These are phyloP conservation scores for Stevia rebaudiana DNA, from an alignment of 140 eudicot species.

Conservation along the genomic window DNA sequence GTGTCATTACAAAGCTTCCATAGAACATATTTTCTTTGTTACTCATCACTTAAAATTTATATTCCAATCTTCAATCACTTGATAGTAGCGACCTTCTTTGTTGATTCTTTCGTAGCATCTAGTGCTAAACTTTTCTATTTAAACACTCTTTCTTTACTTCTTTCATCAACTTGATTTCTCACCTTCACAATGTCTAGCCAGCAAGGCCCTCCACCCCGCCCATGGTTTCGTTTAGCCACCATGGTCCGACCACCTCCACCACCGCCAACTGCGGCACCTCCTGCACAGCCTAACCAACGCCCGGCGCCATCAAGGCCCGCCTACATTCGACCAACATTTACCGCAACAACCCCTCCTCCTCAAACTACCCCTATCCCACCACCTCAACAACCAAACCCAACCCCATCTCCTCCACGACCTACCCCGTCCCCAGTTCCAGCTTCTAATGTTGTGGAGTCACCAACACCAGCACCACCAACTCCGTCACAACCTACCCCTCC, in stretches of 20 bases:
- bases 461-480: not conserved
- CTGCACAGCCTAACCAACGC: constrained; percentile 25
- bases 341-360: constrained; percentile 21
- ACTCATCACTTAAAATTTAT: constrained; percentile 14
- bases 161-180: constrained; percentile 4
- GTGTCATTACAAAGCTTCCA: constrained; percentile 21
- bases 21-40: constrained; percentile 17
- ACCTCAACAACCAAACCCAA: constrained; percentile 4
- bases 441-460: not conserved
- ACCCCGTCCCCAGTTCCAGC: not conserved
- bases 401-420: not conserved
- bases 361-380: constrained; percentile 24
- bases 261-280: constrained; percentile 32
- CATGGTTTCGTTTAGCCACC: constrained; percentile 57
- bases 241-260: constrained; percentile 38
- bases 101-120: constrained; percentile 21
- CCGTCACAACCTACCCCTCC: not conserved
- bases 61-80: constrained; percentile 19
- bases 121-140: constrained; percentile 19
- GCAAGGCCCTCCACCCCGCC: constrained; percentile 44
- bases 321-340: constrained; percentile 44
- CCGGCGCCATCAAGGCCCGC: constrained; percentile 30
- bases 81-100: constrained; percentile 7
- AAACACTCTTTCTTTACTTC: constrained; percentile 11
- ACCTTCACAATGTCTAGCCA: constrained; percentile 45